These are phyloP conservation scores for Xenosphaeropsis pyriputrescens DNA, from an alignment of 2,329 filamentous ascomycete genomes.

Conservation along the genomic window DNA sequence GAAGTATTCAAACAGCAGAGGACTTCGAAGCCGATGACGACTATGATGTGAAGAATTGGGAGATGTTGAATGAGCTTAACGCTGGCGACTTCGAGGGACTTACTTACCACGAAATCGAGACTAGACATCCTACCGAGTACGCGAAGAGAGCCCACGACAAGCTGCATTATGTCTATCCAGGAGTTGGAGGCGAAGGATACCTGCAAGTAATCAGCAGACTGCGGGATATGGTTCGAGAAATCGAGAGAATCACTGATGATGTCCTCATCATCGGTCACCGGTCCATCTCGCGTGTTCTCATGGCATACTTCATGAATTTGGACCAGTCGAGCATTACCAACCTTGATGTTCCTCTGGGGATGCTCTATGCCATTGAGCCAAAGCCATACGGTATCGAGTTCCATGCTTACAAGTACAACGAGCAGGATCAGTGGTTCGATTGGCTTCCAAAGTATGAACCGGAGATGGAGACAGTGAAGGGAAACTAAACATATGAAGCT, in stretches of 20 bases:
- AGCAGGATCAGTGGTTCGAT: constrained; percentile 64
- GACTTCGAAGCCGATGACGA: constrained; percentile 86
- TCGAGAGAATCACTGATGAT: constrained; percentile 94
- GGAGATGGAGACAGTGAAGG: constrained; percentile 29
- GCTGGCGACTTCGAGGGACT: constrained; percentile 86
- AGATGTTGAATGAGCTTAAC: constrained; percentile 94
- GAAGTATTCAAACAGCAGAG: constrained; percentile 75
- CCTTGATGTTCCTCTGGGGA: constrained; percentile 83
- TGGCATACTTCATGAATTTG: constrained; percentile 93
- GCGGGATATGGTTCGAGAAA: constrained; percentile 88
- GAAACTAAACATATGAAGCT: constrained; percentile 6
- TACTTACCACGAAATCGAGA: constrained; percentile 81
- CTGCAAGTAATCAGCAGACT: constrained; percentile 93
- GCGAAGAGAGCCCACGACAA: constrained; percentile 69
- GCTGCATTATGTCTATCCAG: constrained; percentile 91
- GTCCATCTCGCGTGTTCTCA: constrained; percentile 77
- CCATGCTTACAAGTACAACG: constrained; percentile 86
- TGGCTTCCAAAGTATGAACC: constrained; percentile 75
- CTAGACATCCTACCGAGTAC: constrained; percentile 70
- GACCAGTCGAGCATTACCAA: constrained; percentile 86
- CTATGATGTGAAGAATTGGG: constrained; percentile 94
- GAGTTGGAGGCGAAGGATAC: constrained; percentile 90
- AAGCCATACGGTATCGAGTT: constrained; percentile 98
- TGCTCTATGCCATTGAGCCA: constrained; percentile 88
- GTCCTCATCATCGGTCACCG: constrained; percentile 86